phyloP scores from a whole-genome alignment of 768 basidiomycete genomes.

The Tylopilus cervinicoccineus region DNA sequence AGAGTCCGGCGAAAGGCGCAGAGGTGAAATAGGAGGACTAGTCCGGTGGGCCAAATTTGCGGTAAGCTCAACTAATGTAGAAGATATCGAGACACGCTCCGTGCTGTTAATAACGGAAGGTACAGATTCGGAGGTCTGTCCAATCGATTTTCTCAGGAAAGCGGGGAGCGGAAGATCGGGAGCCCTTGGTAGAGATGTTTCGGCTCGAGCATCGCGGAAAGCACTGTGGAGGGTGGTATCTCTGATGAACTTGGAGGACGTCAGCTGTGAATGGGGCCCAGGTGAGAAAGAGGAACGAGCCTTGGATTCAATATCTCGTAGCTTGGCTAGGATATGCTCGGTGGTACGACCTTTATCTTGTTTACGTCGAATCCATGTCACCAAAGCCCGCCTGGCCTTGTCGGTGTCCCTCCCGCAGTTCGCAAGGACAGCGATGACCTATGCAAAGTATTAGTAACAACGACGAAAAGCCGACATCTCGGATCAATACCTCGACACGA shows the following conservation, averaged over 20 bases:
- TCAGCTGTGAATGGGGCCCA: background rate
- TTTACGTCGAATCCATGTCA: slow-evolving; percentile 29
- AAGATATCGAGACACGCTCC: background rate
- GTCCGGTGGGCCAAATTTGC: background rate
- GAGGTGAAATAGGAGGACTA: background rate
- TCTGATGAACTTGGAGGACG: slow-evolving; percentile 25
- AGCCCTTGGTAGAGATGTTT: slow-evolving; percentile 25
- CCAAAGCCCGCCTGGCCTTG: slow-evolving; percentile 25
- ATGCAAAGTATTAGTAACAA: background rate
- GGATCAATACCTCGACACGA: slow-evolving; percentile 24
- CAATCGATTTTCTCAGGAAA: background rate
- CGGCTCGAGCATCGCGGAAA: slow-evolving; percentile 33
- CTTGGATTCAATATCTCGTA: slow-evolving; percentile 29
- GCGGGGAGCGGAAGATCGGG: slow-evolving; percentile 24
- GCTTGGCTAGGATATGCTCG: slow-evolving; percentile 28
- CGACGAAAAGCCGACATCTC: background rate
- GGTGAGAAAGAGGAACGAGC: slow-evolving; percentile 4
- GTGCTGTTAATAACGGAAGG: background rate
- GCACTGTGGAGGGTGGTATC: slow-evolving; percentile 26
- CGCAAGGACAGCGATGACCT: slow-evolving; percentile 32
- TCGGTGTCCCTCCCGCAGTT: slow-evolving; percentile 30
- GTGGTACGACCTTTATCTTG: slow-evolving; percentile 28
- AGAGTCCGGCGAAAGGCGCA: slow-evolving; percentile 1
- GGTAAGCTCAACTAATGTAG: background rate
- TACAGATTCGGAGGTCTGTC: background rate